These are phyloP conservation scores for Apiospora rasikravindrae DNA, from an alignment of 2,329 filamentous ascomycete species.

Conservation along the genomic window DNA sequence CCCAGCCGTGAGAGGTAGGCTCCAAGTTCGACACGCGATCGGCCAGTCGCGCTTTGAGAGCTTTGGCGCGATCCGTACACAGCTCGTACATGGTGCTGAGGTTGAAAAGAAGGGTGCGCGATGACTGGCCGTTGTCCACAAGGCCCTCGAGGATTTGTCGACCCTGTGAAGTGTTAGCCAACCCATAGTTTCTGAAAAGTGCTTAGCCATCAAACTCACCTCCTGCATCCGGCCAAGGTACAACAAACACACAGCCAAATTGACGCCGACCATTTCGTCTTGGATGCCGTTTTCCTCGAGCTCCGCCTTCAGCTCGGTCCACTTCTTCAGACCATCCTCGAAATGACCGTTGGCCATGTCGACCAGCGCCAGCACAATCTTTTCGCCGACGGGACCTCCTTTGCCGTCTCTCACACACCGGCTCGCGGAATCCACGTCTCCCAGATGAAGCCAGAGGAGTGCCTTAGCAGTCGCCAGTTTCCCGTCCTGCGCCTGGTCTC, in stretches of 20 bases:
- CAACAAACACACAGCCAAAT: constrained; percentile 81
- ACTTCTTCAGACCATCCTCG: constrained; percentile 64
- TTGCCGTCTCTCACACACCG: constrained; percentile 51
- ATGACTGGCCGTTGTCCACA: constrained; percentile 66
- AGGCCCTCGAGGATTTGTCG: constrained; percentile 70
- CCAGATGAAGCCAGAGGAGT: constrained; percentile 78
- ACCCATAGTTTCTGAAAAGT: neutral
- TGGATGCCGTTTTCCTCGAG: constrained; percentile 44
- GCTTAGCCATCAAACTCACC: no score
- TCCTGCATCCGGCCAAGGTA: constrained; percentile 80
- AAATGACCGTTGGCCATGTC: constrained; percentile 82
- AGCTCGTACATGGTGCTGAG: constrained; percentile 90
- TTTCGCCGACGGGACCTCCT: constrained; percentile 46
- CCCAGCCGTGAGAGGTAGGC: constrained; percentile 66
- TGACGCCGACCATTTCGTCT: constrained; percentile 78
- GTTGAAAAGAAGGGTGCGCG: constrained; percentile 86
- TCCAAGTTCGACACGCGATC: constrained; percentile 69
- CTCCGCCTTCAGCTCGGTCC: constrained; percentile 57
- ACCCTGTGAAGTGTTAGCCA: constrained; percentile 54
- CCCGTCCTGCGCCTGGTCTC: constrained; percentile 41
- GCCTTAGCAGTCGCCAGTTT: constrained; percentile 57
- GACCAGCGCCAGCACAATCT: constrained; percentile 70
- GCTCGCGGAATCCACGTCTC: constrained; percentile 73
- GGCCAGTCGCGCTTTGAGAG: constrained; percentile 73
- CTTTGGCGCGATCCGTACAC: constrained; percentile 76